phyloP scores from a whole-genome alignment of 1,139 yeast species.

The Saccharomyces pastorianus region DNA sequence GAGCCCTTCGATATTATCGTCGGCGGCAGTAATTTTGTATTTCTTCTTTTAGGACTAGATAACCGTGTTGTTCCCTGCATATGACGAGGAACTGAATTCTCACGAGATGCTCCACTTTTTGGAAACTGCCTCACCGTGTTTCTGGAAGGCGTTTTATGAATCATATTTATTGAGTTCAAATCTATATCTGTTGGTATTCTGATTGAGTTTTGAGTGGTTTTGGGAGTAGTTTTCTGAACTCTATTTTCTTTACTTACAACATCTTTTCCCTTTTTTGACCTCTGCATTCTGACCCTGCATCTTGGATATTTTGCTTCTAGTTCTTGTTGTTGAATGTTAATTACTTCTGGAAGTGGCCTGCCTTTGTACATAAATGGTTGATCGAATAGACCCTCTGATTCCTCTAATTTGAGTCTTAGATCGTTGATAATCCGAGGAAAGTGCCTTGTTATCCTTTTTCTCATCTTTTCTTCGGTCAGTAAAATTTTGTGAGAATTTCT shows the following conservation, averaged over 20 bases:
- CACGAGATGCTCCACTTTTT: neutral
- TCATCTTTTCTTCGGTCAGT: conserved; percentile 67
- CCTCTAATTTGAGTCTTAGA: conserved; percentile 41
- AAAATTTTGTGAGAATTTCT: conserved; percentile 74
- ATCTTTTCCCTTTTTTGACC: conserved; percentile 1
- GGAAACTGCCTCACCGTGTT: neutral
- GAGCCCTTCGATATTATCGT: conserved; percentile 9
- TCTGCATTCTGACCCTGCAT: conserved; percentile 21
- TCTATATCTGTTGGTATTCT: neutral
- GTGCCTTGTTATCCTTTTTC: conserved; percentile 57
- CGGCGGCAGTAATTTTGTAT: conserved; percentile 11
- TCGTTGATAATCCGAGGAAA: conserved; percentile 56
- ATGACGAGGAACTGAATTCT: conserved; percentile 3
- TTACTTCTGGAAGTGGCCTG: conserved; percentile 39
- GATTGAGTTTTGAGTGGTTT: neutral
- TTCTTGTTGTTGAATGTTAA: conserved; percentile 40
- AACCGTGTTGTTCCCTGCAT: conserved; percentile 10
- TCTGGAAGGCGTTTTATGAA: conserved; percentile 1
- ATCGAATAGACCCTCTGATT: conserved; percentile 39
- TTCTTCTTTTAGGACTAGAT: conserved; percentile 13
- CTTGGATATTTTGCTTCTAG: conserved; percentile 28
- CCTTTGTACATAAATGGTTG: conserved; percentile 41
- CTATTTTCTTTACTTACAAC: conserved; percentile 2
- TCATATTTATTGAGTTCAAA: neutral
- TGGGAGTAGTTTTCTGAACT: neutral